Evolutionary conservation across 2,329 filamentous ascomycete genomes (phyloP), one percentile per base, ranked within the genome.

Genomic region (Sporothrix phasma): DNA sequence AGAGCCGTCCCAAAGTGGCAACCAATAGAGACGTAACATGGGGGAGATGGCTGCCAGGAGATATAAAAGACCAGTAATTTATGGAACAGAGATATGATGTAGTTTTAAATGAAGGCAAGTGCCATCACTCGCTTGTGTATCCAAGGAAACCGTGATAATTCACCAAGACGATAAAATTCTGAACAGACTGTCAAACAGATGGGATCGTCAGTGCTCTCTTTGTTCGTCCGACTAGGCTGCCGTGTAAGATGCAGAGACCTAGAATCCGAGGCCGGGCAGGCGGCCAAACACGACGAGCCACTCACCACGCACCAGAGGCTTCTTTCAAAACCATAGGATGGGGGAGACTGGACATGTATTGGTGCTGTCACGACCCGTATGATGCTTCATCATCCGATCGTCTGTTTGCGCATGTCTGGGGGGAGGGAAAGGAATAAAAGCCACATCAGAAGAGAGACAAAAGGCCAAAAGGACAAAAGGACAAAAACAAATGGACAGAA

Each of bases 181-280:
- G 75, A 1, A 72, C 22, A 26, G 15, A 6, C 15, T 43, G 51
- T n/a, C 24, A 41, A 34, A 41, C 49, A 54, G 26, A 34, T 15
- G 5, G 43, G 61, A 76, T 76, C 78, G 78, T 82, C 80, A 79
- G 80, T 73, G 80, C 80, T 82, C 80, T 85, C 83, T 84, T 85
- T 85, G 79, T 77, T 84, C 81, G 72, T 81, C 81, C 80, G 62
- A 70, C 22, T 29, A 37, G 19, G 56, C 56, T 45, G 56, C 56
- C 29, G 39, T 45, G n/a, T 43, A 15, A 22, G 15, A 69, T 68
- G 71, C 70, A 41, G 31, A 8, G 31, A 8, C 22, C 26, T 17
- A 26, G 59, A 31, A 39, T 46, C 51, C 11, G 64, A 51, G 53
- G 61, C 45, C 54, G 15, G 7, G 22, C n/a, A n/a, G n/a, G 19